Base-by-base conservation (phyloP, 2,329 filamentous ascomycete species). In the Fusarium tricinctum region DNA sequence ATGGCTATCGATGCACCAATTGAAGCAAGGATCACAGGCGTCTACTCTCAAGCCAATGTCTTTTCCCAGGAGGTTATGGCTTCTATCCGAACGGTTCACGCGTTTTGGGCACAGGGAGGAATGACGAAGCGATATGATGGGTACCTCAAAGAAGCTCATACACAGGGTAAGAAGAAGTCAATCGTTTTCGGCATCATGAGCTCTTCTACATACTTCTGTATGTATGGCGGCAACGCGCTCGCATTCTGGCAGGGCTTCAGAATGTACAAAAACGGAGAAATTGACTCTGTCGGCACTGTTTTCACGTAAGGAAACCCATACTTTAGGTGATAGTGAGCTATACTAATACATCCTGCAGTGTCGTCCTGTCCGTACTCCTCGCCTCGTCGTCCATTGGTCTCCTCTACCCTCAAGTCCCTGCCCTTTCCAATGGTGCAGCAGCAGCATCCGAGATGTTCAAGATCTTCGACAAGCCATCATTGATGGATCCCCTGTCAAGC, bases 231-330 rank as follows among this genome's bases (percentile, higher is more conserved):
- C 30, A 80, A 80, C 40, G 79, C 76, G 0, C 70, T 83, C 6
- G 78, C 79, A 3, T 83, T 83, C 50, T 83, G 81, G 81, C 80
- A 82, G 55, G 81, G 81, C 0, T 72, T 81, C 28, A 70, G 70
- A 3, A 77, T 82, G 74, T 71, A 77, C 17, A 62, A 73, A 7
- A 68, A 66, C 2, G 78, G 79, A 4, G 78, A 81, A 52, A 77
- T 83, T 19, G 46, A 66, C 6, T 70, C 76, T 4, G 71, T 77
- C 2, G 80, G 81, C 23, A 72, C 75, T 6, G 77, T 83, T 13
- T 78, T 82, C 20, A 81, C 76, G 79, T 79, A 59, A 48, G 77
- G 13, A 5, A 3, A 3, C 13, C 3, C 3, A 17, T 0, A 0
- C 3, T 1, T 6, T 0, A 8, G 0, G 12, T 30, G 4, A 14